Conservation (phyloP, 768 basidiomycete species). For the Butyriboletus loyo region DNA sequence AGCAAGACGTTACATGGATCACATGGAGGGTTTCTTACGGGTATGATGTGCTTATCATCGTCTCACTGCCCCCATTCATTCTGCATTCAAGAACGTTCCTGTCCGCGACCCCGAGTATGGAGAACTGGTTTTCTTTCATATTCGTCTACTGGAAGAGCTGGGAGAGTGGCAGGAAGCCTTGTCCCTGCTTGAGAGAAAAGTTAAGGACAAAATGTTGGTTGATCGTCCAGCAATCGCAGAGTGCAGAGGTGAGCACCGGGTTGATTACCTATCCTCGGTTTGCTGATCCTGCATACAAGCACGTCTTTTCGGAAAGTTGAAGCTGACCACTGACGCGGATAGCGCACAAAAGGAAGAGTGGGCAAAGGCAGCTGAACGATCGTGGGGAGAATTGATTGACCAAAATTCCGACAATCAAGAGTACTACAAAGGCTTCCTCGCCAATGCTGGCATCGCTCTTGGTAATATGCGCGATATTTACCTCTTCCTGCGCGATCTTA, state of each 20-base stretch:
- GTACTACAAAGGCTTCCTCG: conserved; percentile 75
- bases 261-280: background rate
- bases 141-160: conserved; percentile 69
- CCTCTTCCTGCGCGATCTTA: conserved; percentile 12
- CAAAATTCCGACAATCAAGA: conserved; percentile 81
- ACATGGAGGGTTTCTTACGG: conserved; percentile 70
- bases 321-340: conserved; percentile 6
- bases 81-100: conserved; percentile 58
- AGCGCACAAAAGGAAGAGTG: conserved; percentile 29
- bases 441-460: conserved; percentile 60
- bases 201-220: conserved; percentile 63
- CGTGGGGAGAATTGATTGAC: conserved; percentile 79
- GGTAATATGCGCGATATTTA: conserved; percentile 40
- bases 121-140: conserved; percentile 77
- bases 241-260: conserved; percentile 49
- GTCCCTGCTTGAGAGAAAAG: conserved; percentile 56
- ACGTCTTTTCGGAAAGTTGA: conserved; percentile 66
- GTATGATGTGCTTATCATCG: conserved; percentile 31
- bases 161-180: conserved; percentile 62
- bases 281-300: conserved; percentile 44
- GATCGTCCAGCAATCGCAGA: conserved; percentile 70
- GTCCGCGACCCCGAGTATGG: conserved; percentile 80
- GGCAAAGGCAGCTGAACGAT: conserved; percentile 69
- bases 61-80: conserved; percentile 6
- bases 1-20: conserved; percentile 69